Conservation (phyloP, 2,329 filamentous ascomycete genomes). For the Celoporthe dispersa region DNA sequence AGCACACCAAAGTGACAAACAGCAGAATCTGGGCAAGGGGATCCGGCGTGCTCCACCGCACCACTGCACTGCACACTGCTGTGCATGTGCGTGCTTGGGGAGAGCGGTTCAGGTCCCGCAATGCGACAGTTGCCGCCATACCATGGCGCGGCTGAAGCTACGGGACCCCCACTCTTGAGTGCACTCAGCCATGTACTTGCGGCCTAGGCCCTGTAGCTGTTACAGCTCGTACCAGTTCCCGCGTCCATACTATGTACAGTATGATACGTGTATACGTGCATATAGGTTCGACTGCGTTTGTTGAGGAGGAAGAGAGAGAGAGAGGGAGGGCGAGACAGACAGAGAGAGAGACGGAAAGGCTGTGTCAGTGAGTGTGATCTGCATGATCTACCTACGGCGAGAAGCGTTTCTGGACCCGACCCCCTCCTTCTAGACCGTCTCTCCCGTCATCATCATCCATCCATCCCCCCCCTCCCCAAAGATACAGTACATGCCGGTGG, state of each 20-base stretch:
- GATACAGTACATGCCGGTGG: not conserved
- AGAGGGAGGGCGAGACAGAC: too few species aligned
- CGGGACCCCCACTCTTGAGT: conserved; percentile 1
- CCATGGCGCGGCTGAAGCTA: conserved; percentile 8
- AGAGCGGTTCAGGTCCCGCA: not conserved
- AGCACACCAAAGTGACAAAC: not conserved
- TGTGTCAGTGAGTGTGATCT: not conserved
- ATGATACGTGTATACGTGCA: not conserved
- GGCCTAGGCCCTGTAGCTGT: not conserved
- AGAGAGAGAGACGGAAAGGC: too few species aligned
- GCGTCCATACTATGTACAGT: not conserved
- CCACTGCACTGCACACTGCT: not conserved
- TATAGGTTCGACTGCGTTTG: not conserved
- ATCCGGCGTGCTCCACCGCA: not conserved
- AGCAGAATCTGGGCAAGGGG: not conserved
- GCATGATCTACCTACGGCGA: not conserved
- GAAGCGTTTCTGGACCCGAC: not conserved
- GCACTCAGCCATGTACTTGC: not conserved
- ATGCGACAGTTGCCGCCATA: not conserved
- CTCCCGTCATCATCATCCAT: not conserved
- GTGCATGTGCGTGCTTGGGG: not conserved
- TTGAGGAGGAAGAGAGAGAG: not conserved
- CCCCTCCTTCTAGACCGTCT: not conserved
- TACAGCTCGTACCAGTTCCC: not conserved
- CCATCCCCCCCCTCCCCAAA: too few species aligned